Evolutionary conservation across 345 rosid genomes (phyloP).

Genomic region (Lepidium didymum): DNA sequence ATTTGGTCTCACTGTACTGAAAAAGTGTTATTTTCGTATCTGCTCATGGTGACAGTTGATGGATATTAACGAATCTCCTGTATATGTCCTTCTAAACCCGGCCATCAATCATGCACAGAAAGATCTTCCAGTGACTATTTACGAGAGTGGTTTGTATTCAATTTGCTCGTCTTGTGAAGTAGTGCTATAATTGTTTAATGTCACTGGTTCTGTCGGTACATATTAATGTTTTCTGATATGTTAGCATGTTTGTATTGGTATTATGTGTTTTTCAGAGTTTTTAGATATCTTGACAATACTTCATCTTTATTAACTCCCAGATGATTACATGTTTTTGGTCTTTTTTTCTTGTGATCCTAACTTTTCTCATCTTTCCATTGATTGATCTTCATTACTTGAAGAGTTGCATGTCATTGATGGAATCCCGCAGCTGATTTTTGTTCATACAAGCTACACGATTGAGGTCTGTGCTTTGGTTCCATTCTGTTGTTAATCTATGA

Average conservation of each 20-base stretch:
- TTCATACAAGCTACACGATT: slow-evolving; percentile 78
- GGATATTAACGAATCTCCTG: slow-evolving; percentile 96
- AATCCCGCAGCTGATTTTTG: slow-evolving; percentile 89
- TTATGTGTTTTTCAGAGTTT: background rate
- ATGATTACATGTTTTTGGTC: background rate
- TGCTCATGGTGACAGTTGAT: slow-evolving; percentile 50
- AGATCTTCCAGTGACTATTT: slow-evolving; percentile 89
- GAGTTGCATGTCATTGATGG: slow-evolving; percentile 98
- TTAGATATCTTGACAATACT: background rate
- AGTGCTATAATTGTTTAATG: background rate
- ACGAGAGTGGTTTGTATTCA: slow-evolving; percentile 59
- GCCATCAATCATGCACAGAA: slow-evolving; percentile 78
- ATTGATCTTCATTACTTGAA: slow-evolving; percentile 25
- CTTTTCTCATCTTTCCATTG: background rate
- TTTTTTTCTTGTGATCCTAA: slow-evolving; percentile 8
- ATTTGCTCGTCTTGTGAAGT: background rate
- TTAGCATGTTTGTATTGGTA: background rate
- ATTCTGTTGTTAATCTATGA: background rate
- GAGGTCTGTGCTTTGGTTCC: slow-evolving; percentile 45
- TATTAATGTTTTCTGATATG: background rate
- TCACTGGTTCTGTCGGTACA: background rate
- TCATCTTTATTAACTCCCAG: background rate
- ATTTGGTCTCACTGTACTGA: background rate
- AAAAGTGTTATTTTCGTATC: background rate
- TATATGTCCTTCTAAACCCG: slow-evolving; percentile 86